phyloP scores from a whole-genome alignment of 805 yeast species.

The Lipomyces yamanashiensis region DNA sequence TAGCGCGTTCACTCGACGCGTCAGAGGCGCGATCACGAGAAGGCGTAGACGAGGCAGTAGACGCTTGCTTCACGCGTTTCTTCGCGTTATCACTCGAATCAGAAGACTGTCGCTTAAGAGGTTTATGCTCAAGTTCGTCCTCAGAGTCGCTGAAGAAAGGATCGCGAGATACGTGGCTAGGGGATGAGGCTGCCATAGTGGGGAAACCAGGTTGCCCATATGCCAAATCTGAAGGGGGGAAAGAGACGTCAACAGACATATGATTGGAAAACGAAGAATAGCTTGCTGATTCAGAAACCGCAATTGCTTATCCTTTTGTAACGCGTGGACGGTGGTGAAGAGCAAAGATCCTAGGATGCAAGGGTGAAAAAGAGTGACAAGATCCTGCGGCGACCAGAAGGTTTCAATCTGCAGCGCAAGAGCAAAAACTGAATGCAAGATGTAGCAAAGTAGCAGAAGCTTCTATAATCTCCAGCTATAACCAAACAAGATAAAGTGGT shows the following conservation, averaged over 20 bases:
- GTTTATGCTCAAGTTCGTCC: background rate
- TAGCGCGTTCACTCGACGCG: slow-evolving; percentile 15
- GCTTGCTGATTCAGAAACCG: background rate
- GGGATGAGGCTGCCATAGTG: background rate
- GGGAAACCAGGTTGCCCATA: background rate
- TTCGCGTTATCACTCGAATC: slow-evolving; percentile 1
- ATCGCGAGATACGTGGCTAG: slow-evolving; percentile 1
- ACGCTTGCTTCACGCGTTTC: slow-evolving; percentile 10
- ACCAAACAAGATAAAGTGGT: too few relatives aligned
- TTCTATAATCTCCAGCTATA: too few relatives aligned
- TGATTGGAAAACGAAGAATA: background rate
- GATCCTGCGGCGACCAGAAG: background rate
- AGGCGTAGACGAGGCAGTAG: background rate
- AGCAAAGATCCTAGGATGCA: background rate
- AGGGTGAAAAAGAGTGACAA: background rate
- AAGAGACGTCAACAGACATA: slow-evolving; percentile 15
- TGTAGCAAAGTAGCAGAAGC: too few relatives aligned
- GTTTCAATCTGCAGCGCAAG: background rate
- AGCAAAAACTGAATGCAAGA: too few relatives aligned
- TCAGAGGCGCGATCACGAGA: slow-evolving; percentile 8
- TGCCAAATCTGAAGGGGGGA: slow-evolving; percentile 6
- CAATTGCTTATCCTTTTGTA: background rate
- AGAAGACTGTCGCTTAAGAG: background rate
- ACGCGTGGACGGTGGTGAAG: background rate
- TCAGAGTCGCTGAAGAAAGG: background rate